A percentile compares a stretch with the other conserved stretches of the same genome.
These are phyloP conservation scores for Brasilioporus rufonigricans DNA, from an alignment of 768 basidiomycete species.

Conservation along the genomic window DNA sequence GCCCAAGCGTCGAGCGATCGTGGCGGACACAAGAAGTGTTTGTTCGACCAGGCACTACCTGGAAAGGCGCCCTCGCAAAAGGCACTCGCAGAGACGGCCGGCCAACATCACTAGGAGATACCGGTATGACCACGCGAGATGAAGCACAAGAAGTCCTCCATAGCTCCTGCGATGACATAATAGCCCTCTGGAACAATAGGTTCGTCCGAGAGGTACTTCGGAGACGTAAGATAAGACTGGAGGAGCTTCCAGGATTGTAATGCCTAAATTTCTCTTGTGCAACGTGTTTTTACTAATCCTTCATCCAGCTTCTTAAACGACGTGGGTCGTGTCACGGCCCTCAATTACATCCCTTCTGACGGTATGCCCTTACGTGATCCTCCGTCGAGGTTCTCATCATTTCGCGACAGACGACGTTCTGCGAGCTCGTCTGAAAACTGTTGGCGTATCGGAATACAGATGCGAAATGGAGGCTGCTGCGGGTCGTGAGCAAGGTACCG, in stretches of 20 bases:
- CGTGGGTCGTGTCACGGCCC: constrained; percentile 44
- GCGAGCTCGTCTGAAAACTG: constrained; percentile 53
- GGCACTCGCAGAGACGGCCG: constrained; percentile 23
- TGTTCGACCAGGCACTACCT: constrained; percentile 60
- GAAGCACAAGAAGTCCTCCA: constrained; percentile 42
- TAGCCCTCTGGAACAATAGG: constrained; percentile 44
- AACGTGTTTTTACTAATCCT: background rate
- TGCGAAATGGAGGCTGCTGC: constrained; percentile 73
- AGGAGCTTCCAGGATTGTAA: constrained; percentile 53
- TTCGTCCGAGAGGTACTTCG: constrained; percentile 42
- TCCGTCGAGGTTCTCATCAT: constrained; percentile 5
- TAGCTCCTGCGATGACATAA: constrained; percentile 42
- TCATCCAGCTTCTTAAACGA: constrained; percentile 47
- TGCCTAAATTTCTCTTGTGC: constrained; percentile 3
- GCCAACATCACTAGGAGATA: constrained; percentile 27
- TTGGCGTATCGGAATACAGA: constrained; percentile 79
- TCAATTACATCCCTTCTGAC: constrained; percentile 46
- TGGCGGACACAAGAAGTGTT: constrained; percentile 41
- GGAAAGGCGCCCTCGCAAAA: constrained; percentile 59
- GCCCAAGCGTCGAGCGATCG: constrained; percentile 18
- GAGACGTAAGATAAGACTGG: constrained; percentile 44
- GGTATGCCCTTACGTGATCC: constrained; percentile 27
- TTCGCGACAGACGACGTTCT: constrained; percentile 46
- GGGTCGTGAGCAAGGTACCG: constrained; percentile 48
- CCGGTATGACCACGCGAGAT: constrained; percentile 28